phyloP scores from a whole-genome alignment of 768 basidiomycete species.

The Fibroporia radiculosa region DNA sequence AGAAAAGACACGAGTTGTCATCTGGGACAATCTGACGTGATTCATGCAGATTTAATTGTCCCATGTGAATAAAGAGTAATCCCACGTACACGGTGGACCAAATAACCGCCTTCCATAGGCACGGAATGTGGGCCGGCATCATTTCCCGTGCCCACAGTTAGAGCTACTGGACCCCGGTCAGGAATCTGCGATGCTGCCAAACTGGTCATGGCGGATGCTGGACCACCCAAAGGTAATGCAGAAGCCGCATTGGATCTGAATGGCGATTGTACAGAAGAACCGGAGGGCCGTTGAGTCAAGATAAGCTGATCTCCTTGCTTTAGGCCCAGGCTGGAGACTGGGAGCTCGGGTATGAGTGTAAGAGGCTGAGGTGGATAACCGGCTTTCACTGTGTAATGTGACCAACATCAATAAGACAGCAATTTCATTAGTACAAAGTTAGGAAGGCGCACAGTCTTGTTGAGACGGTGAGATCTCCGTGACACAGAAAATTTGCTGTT shows the following conservation, averaged over 20 bases:
- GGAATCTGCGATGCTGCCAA: constrained; percentile 17
- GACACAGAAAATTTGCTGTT: constrained; percentile 55
- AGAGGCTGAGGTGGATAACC: constrained; percentile 82
- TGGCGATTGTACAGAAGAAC: constrained; percentile 6
- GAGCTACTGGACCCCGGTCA: constrained; percentile 13
- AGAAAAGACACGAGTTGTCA: constrained; percentile 95
- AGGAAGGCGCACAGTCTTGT: constrained; percentile 48
- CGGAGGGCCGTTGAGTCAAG: constrained; percentile 40
- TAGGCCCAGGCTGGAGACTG: constrained; percentile 71
- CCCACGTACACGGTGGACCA: constrained; percentile 64
- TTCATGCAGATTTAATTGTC: too few species aligned
- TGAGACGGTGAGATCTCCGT: constrained; percentile 68
- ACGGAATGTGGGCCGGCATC: constrained; percentile 48
- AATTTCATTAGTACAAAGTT: not conserved
- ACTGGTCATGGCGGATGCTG: constrained; percentile 18
- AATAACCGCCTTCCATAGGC: constrained; percentile 45
- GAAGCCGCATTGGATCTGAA: not conserved
- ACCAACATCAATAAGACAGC: not conserved
- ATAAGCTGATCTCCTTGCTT: constrained; percentile 81
- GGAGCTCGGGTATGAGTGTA: constrained; percentile 64
- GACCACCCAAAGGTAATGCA: constrained; percentile 1
- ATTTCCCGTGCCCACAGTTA: constrained; percentile 11
- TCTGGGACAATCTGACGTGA: constrained; percentile 94
- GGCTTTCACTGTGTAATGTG: constrained; percentile 47
- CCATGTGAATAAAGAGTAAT: too few species aligned